Evolutionary conservation across 139 green algal species (phyloP).

Genomic region (Chlamydomonas incerta): DNA sequence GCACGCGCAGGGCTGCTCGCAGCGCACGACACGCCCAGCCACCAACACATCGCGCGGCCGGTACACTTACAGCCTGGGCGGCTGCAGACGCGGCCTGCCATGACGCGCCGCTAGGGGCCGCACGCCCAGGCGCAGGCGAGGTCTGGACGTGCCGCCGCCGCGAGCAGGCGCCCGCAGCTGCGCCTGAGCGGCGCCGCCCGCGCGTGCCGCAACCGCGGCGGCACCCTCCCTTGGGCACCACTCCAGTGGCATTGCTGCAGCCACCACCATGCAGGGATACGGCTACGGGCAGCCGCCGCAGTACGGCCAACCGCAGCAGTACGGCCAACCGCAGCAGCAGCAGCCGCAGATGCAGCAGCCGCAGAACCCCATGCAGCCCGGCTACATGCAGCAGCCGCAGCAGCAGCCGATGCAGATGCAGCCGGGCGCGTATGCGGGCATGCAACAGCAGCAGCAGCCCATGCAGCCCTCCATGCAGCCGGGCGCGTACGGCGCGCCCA

Average conservation of each 20-base stretch:
- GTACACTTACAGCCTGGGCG: no score
- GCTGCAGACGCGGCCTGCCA: no score
- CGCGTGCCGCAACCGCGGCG: neutral
- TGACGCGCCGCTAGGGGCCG: no score
- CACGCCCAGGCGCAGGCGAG: no score
- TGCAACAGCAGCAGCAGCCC: neutral
- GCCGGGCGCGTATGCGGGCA: neutral
- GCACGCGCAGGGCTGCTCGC: no score
- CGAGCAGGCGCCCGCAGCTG: no score
- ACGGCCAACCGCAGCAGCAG: constrained; percentile 10
- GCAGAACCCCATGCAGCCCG: constrained; percentile 11
- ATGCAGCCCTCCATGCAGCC: constrained; percentile 22
- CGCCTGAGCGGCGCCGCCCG: neutral
- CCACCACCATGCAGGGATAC: neutral
- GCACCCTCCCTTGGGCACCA: neutral
- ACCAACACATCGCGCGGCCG: no score
- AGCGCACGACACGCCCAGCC: no score
- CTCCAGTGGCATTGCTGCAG: neutral
- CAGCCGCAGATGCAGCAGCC: constrained; percentile 28
- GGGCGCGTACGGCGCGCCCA: neutral
- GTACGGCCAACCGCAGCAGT: constrained; percentile 26
- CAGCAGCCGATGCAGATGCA: constrained; percentile 3
- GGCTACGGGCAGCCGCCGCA: constrained; percentile 25
- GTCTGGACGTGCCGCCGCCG: no score
- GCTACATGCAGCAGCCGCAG: neutral